phyloP scores from a whole-genome alignment of 352 stramenopile species.

The Phytophthora megakarya region DNA sequence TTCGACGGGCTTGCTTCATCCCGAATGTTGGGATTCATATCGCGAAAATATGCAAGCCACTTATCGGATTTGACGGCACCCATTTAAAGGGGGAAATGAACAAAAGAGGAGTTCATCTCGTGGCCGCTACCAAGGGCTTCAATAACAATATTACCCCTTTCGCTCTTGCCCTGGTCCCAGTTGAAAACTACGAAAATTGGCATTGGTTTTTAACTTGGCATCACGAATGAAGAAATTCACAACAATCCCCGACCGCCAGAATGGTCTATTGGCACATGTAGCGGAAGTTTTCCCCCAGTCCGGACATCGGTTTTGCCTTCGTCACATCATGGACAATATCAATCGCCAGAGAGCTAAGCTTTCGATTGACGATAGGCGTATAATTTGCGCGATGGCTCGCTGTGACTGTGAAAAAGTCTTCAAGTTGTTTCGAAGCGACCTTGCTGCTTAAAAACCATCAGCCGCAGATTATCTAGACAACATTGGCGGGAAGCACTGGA shows the following conservation, averaged over 20 bases:
- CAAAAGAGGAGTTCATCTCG: constrained; percentile 23
- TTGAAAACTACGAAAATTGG: constrained; percentile 35
- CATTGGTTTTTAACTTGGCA: constrained; percentile 18
- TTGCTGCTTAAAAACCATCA: neutral
- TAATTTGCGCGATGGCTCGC: neutral
- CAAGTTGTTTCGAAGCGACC: neutral
- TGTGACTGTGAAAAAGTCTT: constrained; percentile 14
- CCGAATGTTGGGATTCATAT: constrained; percentile 3
- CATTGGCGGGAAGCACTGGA: neutral
- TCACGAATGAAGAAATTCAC: neutral
- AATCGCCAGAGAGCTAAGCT: neutral
- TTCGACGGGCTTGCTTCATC: constrained; percentile 10
- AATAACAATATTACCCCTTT: constrained; percentile 36
- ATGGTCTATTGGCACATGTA: neutral
- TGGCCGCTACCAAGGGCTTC: constrained; percentile 26
- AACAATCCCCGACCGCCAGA: constrained; percentile 1
- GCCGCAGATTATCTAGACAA: constrained; percentile 8
- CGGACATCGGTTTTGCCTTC: constrained; percentile 10
- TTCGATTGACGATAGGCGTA: neutral
- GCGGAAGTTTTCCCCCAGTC: neutral
- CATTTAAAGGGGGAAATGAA: constrained; percentile 37
- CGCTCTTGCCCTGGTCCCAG: constrained; percentile 15
- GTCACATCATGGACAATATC: constrained; percentile 11
- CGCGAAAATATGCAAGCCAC: neutral
- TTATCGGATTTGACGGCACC: constrained; percentile 24